Evolutionary conservation across 768 basidiomycete species (phyloP), one percentile per base, ranked within the genome.

Genomic region (Kwoniella europaea): DNA sequence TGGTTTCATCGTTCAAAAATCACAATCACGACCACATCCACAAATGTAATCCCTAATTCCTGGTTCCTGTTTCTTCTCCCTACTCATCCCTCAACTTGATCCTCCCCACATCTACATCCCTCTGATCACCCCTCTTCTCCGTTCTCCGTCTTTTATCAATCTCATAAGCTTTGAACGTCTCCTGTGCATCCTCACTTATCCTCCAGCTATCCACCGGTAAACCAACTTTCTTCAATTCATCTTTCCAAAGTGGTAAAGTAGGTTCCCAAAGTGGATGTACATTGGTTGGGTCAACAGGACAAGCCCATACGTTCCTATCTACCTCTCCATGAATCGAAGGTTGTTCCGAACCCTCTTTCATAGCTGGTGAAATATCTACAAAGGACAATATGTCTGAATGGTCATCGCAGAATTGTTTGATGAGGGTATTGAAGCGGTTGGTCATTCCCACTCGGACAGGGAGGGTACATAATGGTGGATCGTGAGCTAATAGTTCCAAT

Each of bases 251-350:
- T 5, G 79, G 79, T 44, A 81, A 60, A 12, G 79, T 78, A 52
- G 78, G 74, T 69, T 81, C 79, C 79, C 79, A 81, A 6, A 81
- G 54, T 10, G 79, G 79, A 71, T 81, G 79, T 27, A 81, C 74
- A 50, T 79, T 81, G 13, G 75, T 78, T 20, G 76, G 76, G 65
- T 81, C 79, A 0, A 77, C 76, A 27, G 78, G 75, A 73, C 76
- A 78, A 3, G 76, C 76, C 77, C 77, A 81, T 10, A 65, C 68
- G 4, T 29, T 46, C 43, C 76, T 66, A 68, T 81, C 77, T 0
- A 75, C 75, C 52, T 63, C 71, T 4, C 73, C 77, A n/a, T 64
- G 35, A 4, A 44, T 22, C 1, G 57, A 67, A n/a, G 63, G 44
- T 5, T 41, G 42, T 44, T 65, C 64, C 2, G 58, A 42, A 15